Percentiles rank a stretch among this genome's conserved stretches.
These are phyloP conservation scores for Penicillium diatomitis DNA, from an alignment of 495 filamentous ascomycete genomes.

Conservation along the genomic window DNA sequence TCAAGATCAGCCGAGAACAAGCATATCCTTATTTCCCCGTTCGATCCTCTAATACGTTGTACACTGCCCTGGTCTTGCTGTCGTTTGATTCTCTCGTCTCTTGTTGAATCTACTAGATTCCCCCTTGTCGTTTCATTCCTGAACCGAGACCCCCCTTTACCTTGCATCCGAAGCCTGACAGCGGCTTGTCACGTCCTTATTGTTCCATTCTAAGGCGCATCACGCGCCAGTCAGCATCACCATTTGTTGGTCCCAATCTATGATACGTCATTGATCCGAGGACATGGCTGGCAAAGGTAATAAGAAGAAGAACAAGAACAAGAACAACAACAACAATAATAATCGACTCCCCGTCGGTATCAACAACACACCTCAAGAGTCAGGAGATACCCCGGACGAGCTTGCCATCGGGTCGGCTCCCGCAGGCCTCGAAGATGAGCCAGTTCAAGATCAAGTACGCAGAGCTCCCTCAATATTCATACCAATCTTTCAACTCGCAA, in stretches of 20 bases:
- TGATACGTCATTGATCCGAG: conserved; percentile 27
- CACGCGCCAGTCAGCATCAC: conserved; percentile 16
- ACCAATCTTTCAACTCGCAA: conserved; percentile 28
- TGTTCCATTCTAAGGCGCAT: conserved; percentile 22
- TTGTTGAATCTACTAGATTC: background rate
- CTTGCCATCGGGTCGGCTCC: conserved; percentile 20
- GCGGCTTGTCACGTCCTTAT: conserved; percentile 22
- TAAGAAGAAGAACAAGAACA: conserved; percentile 31
- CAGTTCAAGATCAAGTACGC: conserved; percentile 34
- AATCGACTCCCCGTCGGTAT: conserved; percentile 22
- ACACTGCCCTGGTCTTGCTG: conserved; percentile 19
- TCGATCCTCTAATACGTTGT: conserved; percentile 26
- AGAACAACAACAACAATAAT: conserved; percentile 24
- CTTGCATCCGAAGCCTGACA: conserved; percentile 21
- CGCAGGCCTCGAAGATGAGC: conserved; percentile 27
- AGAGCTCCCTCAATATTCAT: conserved; percentile 29
- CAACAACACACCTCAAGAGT: conserved; percentile 17
- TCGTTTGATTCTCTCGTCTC: conserved; percentile 15
- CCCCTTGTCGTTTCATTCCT: conserved; percentile 10
- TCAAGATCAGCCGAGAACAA: conserved; percentile 15
- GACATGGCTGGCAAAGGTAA: conserved; percentile 27
- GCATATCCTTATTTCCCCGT: conserved; percentile 22
- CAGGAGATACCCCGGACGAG: conserved; percentile 9
- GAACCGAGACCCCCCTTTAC: conserved; percentile 2
- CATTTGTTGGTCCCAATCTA: conserved; percentile 14